These are phyloP conservation scores for Psidium guajava DNA, from an alignment of 345 rosid genomes.

Conservation along the genomic window DNA sequence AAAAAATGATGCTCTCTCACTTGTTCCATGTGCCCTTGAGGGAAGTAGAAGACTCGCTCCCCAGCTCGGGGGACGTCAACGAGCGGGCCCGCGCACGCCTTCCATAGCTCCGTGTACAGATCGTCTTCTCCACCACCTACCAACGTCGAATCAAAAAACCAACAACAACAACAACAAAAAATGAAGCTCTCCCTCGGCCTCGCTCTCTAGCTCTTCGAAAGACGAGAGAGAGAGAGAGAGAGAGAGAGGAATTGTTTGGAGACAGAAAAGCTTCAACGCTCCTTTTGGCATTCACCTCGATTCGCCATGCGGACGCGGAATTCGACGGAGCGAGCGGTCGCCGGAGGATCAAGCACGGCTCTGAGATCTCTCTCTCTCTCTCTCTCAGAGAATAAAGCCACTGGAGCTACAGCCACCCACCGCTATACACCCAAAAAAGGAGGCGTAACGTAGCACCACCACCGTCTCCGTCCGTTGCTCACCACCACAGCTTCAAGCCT, in stretches of 20 bases:
- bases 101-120: constrained; percentile 71
- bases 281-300: constrained; percentile 10
- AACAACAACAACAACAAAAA: neutral
- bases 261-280: neutral
- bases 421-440: neutral
- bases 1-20: constrained; percentile 9
- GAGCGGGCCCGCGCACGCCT: constrained; percentile 75
- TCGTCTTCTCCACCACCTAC: constrained; percentile 26
- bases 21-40: constrained; percentile 98
- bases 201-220: neutral
- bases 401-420: neutral
- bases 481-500: neutral
- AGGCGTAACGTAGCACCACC: neutral
- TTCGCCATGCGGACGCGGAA: constrained; percentile 22
- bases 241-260: neutral
- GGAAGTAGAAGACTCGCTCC: constrained; percentile 72
- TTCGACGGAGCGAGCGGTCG: neutral
- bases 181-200: neutral
- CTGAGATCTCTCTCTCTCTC: neutral
- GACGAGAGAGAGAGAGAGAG: neutral
- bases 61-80: constrained; percentile 57
- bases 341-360: neutral
- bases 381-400: neutral
- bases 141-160: neutral
- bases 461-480: neutral